Base-by-base conservation (phyloP, 306 rosid species). In the Castanea sativa region DNA sequence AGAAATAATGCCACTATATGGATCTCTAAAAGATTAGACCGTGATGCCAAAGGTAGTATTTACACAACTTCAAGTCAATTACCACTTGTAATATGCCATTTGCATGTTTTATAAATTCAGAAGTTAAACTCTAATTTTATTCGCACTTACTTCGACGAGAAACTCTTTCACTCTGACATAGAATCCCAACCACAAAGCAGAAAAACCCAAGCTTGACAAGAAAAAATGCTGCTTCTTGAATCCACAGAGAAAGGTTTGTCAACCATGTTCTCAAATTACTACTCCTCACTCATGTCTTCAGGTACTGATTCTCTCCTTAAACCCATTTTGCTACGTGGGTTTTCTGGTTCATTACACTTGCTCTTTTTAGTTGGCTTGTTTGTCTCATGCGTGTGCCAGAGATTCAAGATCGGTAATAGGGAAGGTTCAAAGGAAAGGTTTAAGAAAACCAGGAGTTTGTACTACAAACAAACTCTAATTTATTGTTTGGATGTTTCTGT, bases 301-400 rank as follows among this genome's bases (percentile, higher is more conserved):
- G 82, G 49, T 69, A 33, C 76, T 52, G 56, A 80, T 55, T 84
- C 86, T 76, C 77, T 86, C 45, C 70, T 88, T 25, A 58, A 78
- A 73, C 89, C 87, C 32, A n/a, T 84, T 67, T 86, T 86, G 80
- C 65, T 81, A 25, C 86, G 78, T 23, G 83, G 86, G 55, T 35
- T 88, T 20, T 92, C 92, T 73, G 89, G 82, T 55, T 84, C 81
- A 2, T 38, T 85, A 13, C 91, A 90, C 81, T 30, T 85, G 38
- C 56, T 77, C 7, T 71, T 87, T 78, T 82, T 85, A 11, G 53
- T 84, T 57, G 76, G 55, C 76, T 61, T 88, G 67, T 20, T 83
- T 45, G 5, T 86, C 73, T 79, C 82, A 18, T 86, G 91, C 90
- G 30, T 69, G 75, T 82, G 87, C 73, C 77, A 65, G 52, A 87